Conservation (phyloP, 2,329 filamentous ascomycete species). For the Microdochium nivale region DNA sequence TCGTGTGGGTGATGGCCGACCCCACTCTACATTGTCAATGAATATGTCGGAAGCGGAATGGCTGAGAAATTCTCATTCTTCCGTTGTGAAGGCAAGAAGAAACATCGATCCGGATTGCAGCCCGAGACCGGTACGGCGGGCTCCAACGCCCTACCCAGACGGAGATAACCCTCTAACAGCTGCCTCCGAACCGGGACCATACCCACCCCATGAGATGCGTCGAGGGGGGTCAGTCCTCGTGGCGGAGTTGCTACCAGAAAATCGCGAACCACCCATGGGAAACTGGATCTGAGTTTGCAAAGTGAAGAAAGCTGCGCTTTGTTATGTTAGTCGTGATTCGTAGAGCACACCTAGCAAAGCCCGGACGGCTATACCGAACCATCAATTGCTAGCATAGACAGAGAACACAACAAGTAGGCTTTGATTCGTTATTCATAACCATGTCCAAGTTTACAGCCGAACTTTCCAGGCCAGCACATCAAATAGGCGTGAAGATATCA, state of each 20-base stretch:
- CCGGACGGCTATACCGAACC: too few relatives aligned
- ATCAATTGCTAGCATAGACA: too few relatives aligned
- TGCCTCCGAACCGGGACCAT: background rate
- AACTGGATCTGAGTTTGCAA: slow-evolving; percentile 4
- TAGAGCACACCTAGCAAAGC: too few relatives aligned
- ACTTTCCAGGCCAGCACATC: too few relatives aligned
- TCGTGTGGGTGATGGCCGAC: slow-evolving; percentile 1
- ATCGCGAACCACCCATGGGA: background rate
- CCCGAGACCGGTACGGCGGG: slow-evolving; percentile 5
- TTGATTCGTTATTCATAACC: too few relatives aligned
- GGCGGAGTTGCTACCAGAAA: background rate
- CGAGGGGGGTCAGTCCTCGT: background rate
- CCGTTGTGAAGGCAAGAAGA: slow-evolving; percentile 4
- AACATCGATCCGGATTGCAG: slow-evolving; percentile 9
- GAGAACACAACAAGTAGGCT: too few relatives aligned
- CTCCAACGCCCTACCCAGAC: background rate
- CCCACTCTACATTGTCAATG: slow-evolving; percentile 6
- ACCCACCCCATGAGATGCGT: background rate
- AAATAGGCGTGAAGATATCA: too few relatives aligned
- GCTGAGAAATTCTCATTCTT: slow-evolving; percentile 19
- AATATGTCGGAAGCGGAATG: slow-evolving; percentile 19
- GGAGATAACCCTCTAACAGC: background rate
- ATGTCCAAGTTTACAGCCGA: too few relatives aligned
- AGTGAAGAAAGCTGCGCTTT: background rate
- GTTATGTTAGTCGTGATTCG: too few relatives aligned